phyloP scores from a whole-genome alignment of 345 rosid genomes.

The Atalantia buxifolia region DNA sequence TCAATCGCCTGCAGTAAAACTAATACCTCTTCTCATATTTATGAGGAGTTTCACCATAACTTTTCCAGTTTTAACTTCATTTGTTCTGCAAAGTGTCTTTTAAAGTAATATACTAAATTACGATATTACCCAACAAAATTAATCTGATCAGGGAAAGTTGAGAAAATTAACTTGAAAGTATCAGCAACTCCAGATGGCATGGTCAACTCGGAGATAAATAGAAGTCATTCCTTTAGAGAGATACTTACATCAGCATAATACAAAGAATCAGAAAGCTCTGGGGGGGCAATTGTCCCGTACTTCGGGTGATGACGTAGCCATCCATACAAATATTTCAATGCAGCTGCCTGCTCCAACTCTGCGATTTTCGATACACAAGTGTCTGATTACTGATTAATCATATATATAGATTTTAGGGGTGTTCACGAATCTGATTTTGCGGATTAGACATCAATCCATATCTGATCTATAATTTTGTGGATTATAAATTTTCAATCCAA shows the following conservation, averaged over 20 bases:
- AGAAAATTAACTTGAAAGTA: not conserved
- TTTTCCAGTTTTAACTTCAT: not conserved
- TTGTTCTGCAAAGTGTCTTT: not conserved
- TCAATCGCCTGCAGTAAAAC: not conserved
- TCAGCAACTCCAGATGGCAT: not conserved
- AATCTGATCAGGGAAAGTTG: not conserved
- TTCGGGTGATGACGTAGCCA: slow-evolving; percentile 90
- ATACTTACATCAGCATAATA: slow-evolving; percentile 86
- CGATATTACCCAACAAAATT: not conserved
- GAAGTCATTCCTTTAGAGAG: not conserved
- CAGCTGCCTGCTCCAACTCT: slow-evolving; percentile 97
- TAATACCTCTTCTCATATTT: not conserved
- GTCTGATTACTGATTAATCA: not conserved
- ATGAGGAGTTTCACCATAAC: not conserved
- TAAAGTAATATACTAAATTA: not conserved
- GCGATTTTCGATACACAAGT: slow-evolving; percentile 27
- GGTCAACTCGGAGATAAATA: not conserved
- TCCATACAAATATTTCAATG: slow-evolving; percentile 85
- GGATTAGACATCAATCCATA: too few relatives aligned
- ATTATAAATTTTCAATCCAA: too few relatives aligned
- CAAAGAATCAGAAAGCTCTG: slow-evolving; percentile 62
- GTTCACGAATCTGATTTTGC: too few relatives aligned
- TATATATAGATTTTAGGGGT: not conserved
- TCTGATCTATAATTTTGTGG: too few relatives aligned
- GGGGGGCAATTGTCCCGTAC: slow-evolving; percentile 67